Base-by-base conservation (phyloP, 176 grass and related monocot species). In the Triticum monococcum region DNA sequence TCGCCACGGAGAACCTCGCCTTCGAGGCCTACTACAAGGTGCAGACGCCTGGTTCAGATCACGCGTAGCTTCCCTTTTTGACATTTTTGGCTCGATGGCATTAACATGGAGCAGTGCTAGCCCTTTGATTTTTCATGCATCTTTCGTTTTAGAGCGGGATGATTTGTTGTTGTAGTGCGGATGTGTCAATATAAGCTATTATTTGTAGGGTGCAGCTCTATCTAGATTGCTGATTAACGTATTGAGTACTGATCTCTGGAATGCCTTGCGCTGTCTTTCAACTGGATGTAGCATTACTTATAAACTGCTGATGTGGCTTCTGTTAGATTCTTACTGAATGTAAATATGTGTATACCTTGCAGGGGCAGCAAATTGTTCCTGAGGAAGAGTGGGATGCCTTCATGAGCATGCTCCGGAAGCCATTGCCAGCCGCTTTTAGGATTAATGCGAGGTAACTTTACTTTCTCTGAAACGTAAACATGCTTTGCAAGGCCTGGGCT, bases 1-100 rank as follows among this genome's bases (percentile, higher is more conserved):
- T 99, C 33, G 90, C 97, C 72, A 96, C 94, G 16, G 88, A 99
- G 82, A 99, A 96, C 85, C 76, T 70, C 5, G 89, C 62, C 25
- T 99, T 99, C 85, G 92, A 99, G 64, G 97, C 94, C 77, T 99
- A 96, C 76, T 99, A 99, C 88, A 99, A 96, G 96, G 96, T 98
- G 25, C 54, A 7, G 54, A 3, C 18, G 14, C 68, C 68, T 61
- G 18, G 9, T 88, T 75, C 72, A 24, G 78, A 79, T 63, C 38
- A 69, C 30, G 10, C 12, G 14, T 30, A n/a, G 23, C 9, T 82
- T 28, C 12, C 48, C 3, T n/a, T 41, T 62, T 86, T 69, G 57
- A 5, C 18, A 7, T 4, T 52, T 66, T 73, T 67, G 9, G 62
- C 38, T 72, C 14, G 28, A 56, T 71, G 37, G 0, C 1, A 52